Evolutionary conservation across 1,284 basidiomycete genomes (phyloP).

Genomic region (Apiotrichum montevideense): DNA sequence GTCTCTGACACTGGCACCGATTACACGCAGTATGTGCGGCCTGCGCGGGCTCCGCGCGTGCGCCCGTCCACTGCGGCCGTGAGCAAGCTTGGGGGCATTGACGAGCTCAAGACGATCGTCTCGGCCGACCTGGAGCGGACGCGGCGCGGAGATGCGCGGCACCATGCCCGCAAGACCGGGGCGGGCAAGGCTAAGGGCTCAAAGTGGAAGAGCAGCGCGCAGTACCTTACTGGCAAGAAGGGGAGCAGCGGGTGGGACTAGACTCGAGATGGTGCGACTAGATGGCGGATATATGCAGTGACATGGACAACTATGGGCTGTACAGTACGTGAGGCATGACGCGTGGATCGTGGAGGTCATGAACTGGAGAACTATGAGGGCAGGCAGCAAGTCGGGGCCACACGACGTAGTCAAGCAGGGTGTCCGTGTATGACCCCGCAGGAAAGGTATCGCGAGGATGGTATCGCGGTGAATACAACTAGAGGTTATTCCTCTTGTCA

Average conservation of each 20-base stretch:
- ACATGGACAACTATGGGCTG: too few species aligned
- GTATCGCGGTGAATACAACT: too few species aligned
- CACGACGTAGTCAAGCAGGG: too few species aligned
- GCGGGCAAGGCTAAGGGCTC: conserved; percentile 64
- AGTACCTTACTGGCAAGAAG: conserved; percentile 58
- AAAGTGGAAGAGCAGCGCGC: conserved; percentile 72
- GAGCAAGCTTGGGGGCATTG: conserved; percentile 24
- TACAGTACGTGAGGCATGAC: too few species aligned
- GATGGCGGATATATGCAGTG: too few species aligned
- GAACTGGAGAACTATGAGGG: too few species aligned
- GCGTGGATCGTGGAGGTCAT: too few species aligned
- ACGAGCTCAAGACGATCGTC: conserved; percentile 54
- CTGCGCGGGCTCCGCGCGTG: conserved; percentile 9
- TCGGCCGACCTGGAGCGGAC: conserved; percentile 60
- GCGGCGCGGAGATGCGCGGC: conserved; percentile 62
- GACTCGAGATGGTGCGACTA: neutral
- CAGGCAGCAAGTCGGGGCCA: too few species aligned
- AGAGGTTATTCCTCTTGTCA: too few species aligned
- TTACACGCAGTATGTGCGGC: conserved; percentile 36
- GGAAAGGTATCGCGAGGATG: too few species aligned
- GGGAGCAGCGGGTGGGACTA: conserved; percentile 1
- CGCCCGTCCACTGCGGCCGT: conserved; percentile 4
- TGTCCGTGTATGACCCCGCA: too few species aligned
- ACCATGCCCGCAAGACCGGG: conserved; percentile 61
- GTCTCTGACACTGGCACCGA: conserved; percentile 32